Base-by-base conservation (phyloP, 768 basidiomycete species). In the Auricularia heimuer region DNA sequence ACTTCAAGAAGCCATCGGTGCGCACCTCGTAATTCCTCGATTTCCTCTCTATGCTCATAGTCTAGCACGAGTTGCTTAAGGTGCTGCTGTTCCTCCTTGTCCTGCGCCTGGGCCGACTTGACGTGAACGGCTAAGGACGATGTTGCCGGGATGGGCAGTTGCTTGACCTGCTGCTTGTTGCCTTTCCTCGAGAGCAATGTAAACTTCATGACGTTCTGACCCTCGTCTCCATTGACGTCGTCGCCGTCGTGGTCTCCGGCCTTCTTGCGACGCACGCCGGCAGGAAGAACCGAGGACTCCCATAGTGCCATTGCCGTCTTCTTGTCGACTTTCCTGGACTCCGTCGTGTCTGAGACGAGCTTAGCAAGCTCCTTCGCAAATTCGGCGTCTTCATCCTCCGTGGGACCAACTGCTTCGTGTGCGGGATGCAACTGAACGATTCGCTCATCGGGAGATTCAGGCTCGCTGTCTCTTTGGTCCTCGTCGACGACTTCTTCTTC, bases 311-410 rank as follows among this genome's bases (percentile, higher is more conserved):
- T 81, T 0, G 90, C 92, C 1, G 90, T 88, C 75, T 89, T 92
- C 76, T 91, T 89, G 72, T 97, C 94, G 24, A 94, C 86, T 71
- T 89, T 92, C 68, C 92, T 81, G 3, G 88, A 83, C 69, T 97
- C 93, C 18, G 92, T 90, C 16, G 85, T 88, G 69, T 96, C 93
- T 0, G 91, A 93, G 61, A 98, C 86, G 78, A 99, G 86, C 77
- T 91, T 98, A 2, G 96, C 94, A 21, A 99, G 83, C 73, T 98
- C 97, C 73, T 93, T 93, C 8, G 89, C 91, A 71, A 99, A 99
- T 39, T 95, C 96, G 2, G 87, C 90, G 60, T 96, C 91, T 21
- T 90, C 93, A 71, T 95, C 94, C 68, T 92, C 88, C 8, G 89
- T 86, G 1, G 92, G 90, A 6, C 92, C 93, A 47, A 92, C 78